A percentile compares a stretch with the other conserved stretches of the same genome.
Evolutionary conservation across 371 early-diverging fungal genomes (phyloP).

Genomic region (Rhizopus delemar): DNA sequence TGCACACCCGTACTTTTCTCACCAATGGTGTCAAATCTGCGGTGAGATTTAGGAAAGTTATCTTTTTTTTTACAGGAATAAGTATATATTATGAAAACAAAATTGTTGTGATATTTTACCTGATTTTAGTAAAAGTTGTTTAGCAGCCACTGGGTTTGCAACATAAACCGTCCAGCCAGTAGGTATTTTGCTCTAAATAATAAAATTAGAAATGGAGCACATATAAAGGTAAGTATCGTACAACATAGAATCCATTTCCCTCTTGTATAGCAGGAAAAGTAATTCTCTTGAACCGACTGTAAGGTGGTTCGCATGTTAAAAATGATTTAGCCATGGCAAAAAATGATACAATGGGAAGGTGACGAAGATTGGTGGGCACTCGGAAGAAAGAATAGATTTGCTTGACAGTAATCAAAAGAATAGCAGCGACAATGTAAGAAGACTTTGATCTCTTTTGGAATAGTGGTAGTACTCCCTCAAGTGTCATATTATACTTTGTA

Average conservation of each 20-base stretch:
- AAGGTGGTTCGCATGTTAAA: slow-evolving; percentile 9
- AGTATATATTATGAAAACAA: not conserved
- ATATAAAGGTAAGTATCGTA: not conserved
- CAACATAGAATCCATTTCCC: slow-evolving; percentile 8
- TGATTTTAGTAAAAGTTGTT: slow-evolving; percentile 12
- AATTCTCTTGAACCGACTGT: slow-evolving; percentile 1
- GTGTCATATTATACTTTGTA: no score
- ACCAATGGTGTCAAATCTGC: not conserved
- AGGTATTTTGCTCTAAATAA: slow-evolving; percentile 4
- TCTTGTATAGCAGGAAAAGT: not conserved
- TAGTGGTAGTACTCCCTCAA: not conserved
- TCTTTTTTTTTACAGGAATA: slow-evolving; percentile 1
- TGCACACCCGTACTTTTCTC: not conserved
- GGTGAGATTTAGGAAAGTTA: not conserved
- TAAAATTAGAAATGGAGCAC: not conserved
- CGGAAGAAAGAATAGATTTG: slow-evolving; percentile 8
- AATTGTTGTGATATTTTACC: not conserved
- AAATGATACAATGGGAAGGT: slow-evolving; percentile 10
- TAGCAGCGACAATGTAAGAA: slow-evolving; percentile 12
- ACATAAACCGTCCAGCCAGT: slow-evolving; percentile 14
- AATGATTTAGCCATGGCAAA: slow-evolving; percentile 16
- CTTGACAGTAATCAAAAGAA: slow-evolving; percentile 3
- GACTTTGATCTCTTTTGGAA: slow-evolving; percentile 1
- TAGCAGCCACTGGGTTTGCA: slow-evolving; percentile 6
- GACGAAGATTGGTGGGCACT: slow-evolving; percentile 9